Evolutionary conservation across 441 rosid species (phyloP).

Genomic region (Erodium moschatum): DNA sequence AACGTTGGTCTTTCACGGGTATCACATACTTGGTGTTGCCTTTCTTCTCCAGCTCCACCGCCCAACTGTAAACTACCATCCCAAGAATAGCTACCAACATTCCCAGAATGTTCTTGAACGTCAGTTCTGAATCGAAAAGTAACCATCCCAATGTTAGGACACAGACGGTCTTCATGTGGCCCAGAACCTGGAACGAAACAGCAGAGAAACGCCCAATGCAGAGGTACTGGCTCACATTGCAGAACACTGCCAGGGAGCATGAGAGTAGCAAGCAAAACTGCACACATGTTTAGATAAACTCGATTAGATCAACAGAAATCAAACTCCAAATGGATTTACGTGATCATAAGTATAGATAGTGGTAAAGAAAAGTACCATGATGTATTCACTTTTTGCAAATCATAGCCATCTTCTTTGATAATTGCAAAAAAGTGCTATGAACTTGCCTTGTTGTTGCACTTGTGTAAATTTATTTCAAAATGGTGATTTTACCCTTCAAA

Average conservation of each 20-base stretch:
- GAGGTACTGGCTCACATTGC: slow-evolving; percentile 85
- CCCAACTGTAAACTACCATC: slow-evolving; percentile 85
- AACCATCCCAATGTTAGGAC: slow-evolving; percentile 81
- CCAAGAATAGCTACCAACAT: slow-evolving; percentile 67
- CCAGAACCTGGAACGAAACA: slow-evolving; percentile 23
- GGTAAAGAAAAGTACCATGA: no score
- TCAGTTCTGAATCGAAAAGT: slow-evolving; percentile 62
- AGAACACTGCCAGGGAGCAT: slow-evolving; percentile 27
- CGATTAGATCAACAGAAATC: background rate
- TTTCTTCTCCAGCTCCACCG: slow-evolving; percentile 56
- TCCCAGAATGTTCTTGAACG: slow-evolving; percentile 69
- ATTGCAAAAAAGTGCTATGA: no score
- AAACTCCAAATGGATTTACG: no score
- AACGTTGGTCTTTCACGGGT: slow-evolving; percentile 45
- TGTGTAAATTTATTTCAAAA: no score
- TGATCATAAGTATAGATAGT: no score
- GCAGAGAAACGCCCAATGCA: slow-evolving; percentile 93
- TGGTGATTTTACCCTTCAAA: no score
- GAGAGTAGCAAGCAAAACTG: slow-evolving; percentile 27
- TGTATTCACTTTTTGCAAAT: no score
- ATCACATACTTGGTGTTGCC: slow-evolving; percentile 31
- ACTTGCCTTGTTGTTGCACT: no score
- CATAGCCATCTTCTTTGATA: no score
- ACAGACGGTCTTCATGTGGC: slow-evolving; percentile 87
- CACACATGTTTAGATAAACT: slow-evolving; percentile 9